phyloP scores from a whole-genome alignment of 176 grass and related monocot genomes.

The Avena eriantha region DNA sequence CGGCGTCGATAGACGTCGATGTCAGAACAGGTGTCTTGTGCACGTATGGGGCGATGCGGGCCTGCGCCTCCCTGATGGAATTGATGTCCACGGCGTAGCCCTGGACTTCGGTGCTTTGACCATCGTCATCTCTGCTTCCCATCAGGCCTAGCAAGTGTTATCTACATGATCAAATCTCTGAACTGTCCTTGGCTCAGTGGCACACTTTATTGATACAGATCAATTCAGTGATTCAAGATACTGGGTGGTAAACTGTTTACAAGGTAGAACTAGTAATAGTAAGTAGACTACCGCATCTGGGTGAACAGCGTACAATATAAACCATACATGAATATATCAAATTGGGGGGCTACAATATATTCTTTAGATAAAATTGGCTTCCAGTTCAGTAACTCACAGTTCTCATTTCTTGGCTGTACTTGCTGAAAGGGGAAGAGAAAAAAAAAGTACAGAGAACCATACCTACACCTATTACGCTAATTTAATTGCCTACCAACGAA shows the following conservation, averaged over 20 bases:
- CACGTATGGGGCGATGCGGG: conserved; percentile 72
- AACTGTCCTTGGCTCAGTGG: not conserved
- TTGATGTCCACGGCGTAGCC: conserved; percentile 71
- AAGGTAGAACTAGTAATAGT: not conserved
- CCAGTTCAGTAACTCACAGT: not conserved
- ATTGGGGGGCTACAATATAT: too few species aligned
- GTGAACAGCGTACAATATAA: not conserved
- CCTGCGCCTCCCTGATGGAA: conserved; percentile 78
- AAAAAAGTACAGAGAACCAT: not conserved
- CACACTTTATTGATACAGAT: not conserved
- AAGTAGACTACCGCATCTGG: not conserved
- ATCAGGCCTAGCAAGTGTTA: conserved; percentile 56
- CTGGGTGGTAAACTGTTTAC: not conserved
- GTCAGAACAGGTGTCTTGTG: conserved; percentile 75
- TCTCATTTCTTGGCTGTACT: conserved; percentile 7
- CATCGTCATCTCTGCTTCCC: conserved; percentile 38
- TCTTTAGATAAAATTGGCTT: not conserved
- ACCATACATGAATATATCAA: not conserved
- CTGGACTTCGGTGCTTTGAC: not conserved
- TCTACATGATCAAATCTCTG: conserved; percentile 10
- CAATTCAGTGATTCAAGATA: not conserved
- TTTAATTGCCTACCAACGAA: not conserved
- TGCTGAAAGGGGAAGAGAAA: not conserved
- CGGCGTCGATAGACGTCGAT: conserved; percentile 63
- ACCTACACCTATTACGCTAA: not conserved